Evolutionary conservation across 371 early-diverging fungal genomes (phyloP), one percentile per base, ranked within the genome.

Genomic region (Apophysomyces ossiformis): DNA sequence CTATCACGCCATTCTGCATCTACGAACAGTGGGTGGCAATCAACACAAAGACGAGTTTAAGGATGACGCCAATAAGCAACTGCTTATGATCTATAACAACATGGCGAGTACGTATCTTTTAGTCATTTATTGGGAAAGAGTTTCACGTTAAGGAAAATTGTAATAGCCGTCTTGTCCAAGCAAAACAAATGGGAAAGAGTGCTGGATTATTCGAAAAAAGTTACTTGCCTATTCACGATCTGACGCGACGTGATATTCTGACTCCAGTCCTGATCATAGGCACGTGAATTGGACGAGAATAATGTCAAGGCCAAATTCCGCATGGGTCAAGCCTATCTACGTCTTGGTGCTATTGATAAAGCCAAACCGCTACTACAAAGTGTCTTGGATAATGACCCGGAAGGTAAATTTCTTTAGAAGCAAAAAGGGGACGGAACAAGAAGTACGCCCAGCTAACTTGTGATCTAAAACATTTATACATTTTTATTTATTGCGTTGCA

Each of bases 21-120:
- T 81, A 18, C 76, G 76, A 21, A 72, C 76, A 3, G 72, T 81
- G 4, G 78, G 78, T 12, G 81, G 78, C 0, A 57, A 63, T 44
- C 60, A 76, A 11, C 47, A 65, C 4, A 65, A 69, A 26, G 63
- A 68, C 0, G 61, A 69, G 43, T 73, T 67, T 18, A 75, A 78
- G 21, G 37, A 59, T 2, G 37, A 47, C 2, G 61, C 73, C 1
- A 57, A 74, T 12, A 70, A 70, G n/a, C 77, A 81, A 57, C 65
- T 78, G 3, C 72, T 81, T 32, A 71, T 68, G 75, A 69, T 81
- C 44, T 81, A 81, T 60, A 81, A 81, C 60, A 81, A 81, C 64
- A 78, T 81, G 78, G 64, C 70, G 38, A 66, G 73, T 73, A 61
- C 44, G 41, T 57, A 35, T 35, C 16, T 2, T 26, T 26, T n/a